Conservation (phyloP, 2,329 filamentous ascomycete species). For the Chaetomiaceae sp. region DNA sequence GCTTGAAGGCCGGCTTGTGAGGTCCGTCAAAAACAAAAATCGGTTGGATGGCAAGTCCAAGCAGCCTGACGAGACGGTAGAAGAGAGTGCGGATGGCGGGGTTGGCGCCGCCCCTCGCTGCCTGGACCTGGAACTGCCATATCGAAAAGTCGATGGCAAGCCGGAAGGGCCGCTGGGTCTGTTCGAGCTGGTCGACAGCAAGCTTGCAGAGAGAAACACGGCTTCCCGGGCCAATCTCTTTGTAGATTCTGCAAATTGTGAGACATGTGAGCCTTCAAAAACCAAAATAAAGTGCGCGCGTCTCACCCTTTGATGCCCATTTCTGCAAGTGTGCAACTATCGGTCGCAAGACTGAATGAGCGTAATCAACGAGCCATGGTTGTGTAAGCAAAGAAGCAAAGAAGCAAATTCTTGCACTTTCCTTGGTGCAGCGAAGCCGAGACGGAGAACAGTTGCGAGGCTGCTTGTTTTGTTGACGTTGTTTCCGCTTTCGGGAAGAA, state of each 20-base stretch:
- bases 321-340: constrained; percentile 10
- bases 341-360: background rate
- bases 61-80: constrained; percentile 66
- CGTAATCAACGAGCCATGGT: background rate
- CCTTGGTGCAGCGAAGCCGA: background rate
- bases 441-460: background rate
- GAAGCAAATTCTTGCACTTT: background rate
- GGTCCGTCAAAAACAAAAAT: constrained; percentile 50
- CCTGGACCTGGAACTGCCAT: constrained; percentile 92
- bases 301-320: constrained; percentile 65
- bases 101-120: constrained; percentile 78
- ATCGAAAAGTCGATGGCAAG: constrained; percentile 93
- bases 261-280: background rate
- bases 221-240: constrained; percentile 75
- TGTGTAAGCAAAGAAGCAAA: background rate
- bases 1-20: constrained; percentile 64
- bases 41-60: constrained; percentile 43
- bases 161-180: constrained; percentile 65
- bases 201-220: constrained; percentile 78
- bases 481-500: constrained; percentile 23
- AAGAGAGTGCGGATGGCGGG: constrained; percentile 88
- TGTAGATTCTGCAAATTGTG: constrained; percentile 63
- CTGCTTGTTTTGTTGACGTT: constrained; percentile 26
- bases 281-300: too few species aligned
- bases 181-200: constrained; percentile 68